phyloP scores from a whole-genome alignment of 208 protist genomes.

The Strigomonas culicis region DNA sequence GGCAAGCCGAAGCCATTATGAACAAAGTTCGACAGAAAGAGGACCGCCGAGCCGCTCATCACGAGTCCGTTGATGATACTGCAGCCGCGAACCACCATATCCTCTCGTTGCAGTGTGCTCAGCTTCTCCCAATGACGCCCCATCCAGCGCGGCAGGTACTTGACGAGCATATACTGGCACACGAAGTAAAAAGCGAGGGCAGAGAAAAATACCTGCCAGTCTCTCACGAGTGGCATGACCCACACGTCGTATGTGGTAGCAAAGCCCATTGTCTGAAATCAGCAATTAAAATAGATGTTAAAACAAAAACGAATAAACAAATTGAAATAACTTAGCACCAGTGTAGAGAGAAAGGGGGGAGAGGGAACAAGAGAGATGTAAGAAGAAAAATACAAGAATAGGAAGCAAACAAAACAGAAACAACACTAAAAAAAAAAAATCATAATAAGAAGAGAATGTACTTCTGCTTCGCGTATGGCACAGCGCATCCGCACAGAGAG shows the following conservation, averaged over 20 bases:
- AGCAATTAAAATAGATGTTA: not conserved
- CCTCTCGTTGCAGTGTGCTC: conserved; percentile 27
- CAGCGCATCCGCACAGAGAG: too few relatives aligned
- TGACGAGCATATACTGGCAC: conserved; percentile 29
- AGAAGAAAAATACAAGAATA: too few relatives aligned
- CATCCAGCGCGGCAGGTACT: conserved; percentile 27
- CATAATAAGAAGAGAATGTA: too few relatives aligned
- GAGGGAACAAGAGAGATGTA: too few relatives aligned
- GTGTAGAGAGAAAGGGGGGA: too few relatives aligned
- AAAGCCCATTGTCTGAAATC: conserved; percentile 40
- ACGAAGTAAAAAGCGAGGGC: conserved; percentile 60
- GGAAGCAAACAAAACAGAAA: too few relatives aligned
- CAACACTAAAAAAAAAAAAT: too few relatives aligned
- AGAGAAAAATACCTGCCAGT: conserved; percentile 44
- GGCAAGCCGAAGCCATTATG: conserved; percentile 24
- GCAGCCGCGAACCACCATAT: conserved; percentile 62
- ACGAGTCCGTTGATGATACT: conserved; percentile 66
- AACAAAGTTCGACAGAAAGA: conserved; percentile 51
- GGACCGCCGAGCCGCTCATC: conserved; percentile 51
- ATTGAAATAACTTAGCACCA: too few relatives aligned
- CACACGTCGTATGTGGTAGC: conserved; percentile 57
- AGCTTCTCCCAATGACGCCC: conserved; percentile 28
- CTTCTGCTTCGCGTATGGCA: too few relatives aligned
- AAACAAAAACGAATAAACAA: too few relatives aligned
- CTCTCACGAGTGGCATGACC: conserved; percentile 51